Evolutionary conservation across 768 basidiomycete genomes (phyloP).

Genomic region (Naganishia antarctica): DNA sequence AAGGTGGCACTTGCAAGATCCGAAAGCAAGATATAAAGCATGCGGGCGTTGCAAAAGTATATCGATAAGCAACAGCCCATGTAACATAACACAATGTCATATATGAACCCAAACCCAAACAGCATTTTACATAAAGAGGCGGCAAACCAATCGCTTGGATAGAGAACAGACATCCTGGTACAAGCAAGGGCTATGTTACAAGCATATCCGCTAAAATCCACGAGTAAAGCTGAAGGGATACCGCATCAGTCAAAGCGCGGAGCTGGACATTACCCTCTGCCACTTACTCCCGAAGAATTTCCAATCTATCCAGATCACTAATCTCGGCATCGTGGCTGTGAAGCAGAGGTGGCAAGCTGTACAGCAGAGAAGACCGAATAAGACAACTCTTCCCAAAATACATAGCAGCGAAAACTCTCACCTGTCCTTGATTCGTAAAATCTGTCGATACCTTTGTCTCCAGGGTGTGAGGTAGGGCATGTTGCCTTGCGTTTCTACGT

Average conservation of each 20-base stretch:
- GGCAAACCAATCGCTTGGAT: too few relatives aligned
- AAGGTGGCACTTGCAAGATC: background rate
- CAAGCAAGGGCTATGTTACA: background rate
- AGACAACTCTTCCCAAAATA: background rate
- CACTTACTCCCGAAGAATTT: conserved; percentile 23
- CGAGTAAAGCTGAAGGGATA: conserved; percentile 15
- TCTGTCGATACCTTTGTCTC: conserved; percentile 71
- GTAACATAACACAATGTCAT: too few relatives aligned
- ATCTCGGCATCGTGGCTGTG: conserved; percentile 9
- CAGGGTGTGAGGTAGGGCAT: conserved; percentile 85
- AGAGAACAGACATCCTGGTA: too few relatives aligned
- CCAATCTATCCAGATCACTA: conserved; percentile 7
- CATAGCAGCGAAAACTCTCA: background rate
- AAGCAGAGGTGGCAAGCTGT: conserved; percentile 11
- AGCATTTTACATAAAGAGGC: too few relatives aligned
- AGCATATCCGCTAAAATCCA: background rate
- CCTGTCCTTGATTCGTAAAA: conserved; percentile 57
- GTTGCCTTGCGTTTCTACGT: conserved; percentile 63
- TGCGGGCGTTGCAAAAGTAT: background rate
- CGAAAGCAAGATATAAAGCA: background rate
- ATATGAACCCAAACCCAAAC: background rate
- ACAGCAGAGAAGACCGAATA: background rate
- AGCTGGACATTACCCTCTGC: too few relatives aligned
- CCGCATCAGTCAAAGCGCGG: background rate
- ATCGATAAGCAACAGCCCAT: too few relatives aligned